Percentiles rank a stretch among this genome's conserved stretches.
phyloP scores from a whole-genome alignment of 257 asterid genomes.

The Plantago elongata region DNA sequence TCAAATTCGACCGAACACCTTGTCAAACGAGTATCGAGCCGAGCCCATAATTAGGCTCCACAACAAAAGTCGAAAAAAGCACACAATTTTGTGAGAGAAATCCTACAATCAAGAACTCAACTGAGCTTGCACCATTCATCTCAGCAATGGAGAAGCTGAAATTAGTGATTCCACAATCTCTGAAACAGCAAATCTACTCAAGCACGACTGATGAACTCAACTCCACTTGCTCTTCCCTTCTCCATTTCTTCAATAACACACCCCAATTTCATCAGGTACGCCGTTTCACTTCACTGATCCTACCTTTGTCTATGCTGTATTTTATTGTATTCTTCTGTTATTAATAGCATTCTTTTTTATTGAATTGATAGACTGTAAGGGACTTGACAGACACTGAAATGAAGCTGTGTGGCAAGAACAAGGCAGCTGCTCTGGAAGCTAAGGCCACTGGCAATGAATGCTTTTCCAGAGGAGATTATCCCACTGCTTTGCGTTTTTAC shows the following conservation, averaged over 20 bases:
- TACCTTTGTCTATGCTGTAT: background rate
- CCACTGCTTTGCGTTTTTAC: conserved; percentile 59
- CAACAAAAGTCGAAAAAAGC: no score
- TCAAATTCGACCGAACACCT: no score
- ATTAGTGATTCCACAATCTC: conserved; percentile 52
- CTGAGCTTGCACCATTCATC: no score
- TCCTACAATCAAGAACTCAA: no score
- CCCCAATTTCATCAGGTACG: conserved; percentile 74
- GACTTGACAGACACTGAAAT: conserved; percentile 66
- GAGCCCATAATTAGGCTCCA: no score
- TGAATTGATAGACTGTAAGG: conserved; percentile 46
- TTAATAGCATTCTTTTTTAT: background rate
- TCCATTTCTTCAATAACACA: conserved; percentile 44
- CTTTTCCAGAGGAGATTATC: conserved; percentile 66
- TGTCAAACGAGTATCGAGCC: no score
- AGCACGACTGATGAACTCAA: conserved; percentile 45
- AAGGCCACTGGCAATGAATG: conserved; percentile 73
- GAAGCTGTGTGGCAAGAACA: conserved; percentile 66
- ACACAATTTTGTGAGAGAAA: no score
- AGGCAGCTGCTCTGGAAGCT: conserved; percentile 59
- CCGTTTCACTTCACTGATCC: background rate
- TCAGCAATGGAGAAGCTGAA: conserved; percentile 72
- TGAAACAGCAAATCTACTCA: conserved; percentile 40
- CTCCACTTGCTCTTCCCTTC: conserved; percentile 63
- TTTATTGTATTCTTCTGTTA: conserved; percentile 6